Evolutionary conservation across 306 rosid species (phyloP).

Genomic region (Ziziphus jujuba): DNA sequence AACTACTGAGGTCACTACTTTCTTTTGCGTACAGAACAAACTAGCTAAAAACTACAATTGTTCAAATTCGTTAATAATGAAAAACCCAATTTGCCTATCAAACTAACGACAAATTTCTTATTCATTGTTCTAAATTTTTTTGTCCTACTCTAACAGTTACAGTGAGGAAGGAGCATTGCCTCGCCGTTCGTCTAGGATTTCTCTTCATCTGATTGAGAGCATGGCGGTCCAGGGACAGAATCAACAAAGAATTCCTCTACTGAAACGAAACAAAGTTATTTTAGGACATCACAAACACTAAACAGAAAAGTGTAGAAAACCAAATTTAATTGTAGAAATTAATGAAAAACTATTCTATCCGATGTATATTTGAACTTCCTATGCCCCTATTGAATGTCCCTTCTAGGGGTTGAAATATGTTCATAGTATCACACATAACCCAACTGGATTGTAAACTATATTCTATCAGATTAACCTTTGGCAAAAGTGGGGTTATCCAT

Average conservation of each 20-base stretch:
- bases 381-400: not conserved
- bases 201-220: conserved; percentile 90
- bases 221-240: conserved; percentile 74
- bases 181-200: conserved; percentile 51
- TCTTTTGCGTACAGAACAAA: conserved; percentile 39
- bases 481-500: no score
- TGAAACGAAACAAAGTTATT: conserved; percentile 39
- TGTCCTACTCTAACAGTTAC: conserved; percentile 41
- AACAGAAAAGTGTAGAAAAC: not conserved
- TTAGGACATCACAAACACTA: conserved; percentile 12
- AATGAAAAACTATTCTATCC: not conserved
- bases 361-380: not conserved
- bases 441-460: no score
- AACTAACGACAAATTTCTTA: conserved; percentile 33
- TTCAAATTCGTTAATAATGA: conserved; percentile 29
- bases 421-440: no score
- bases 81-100: conserved; percentile 41
- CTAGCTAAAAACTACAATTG: conserved; percentile 36
- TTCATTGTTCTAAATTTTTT: conserved; percentile 33
- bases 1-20: conserved; percentile 28
- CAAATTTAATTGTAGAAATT: not conserved
- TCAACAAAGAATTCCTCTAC: conserved; percentile 97
- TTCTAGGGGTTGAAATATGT: no score
- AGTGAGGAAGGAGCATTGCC: conserved; percentile 31
- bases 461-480: no score